A percentile compares a stretch with the other conserved stretches of the same genome.
Evolutionary conservation across 2,329 filamentous ascomycete genomes (phyloP).

Genomic region (Colletotrichum lindemuthianum): DNA sequence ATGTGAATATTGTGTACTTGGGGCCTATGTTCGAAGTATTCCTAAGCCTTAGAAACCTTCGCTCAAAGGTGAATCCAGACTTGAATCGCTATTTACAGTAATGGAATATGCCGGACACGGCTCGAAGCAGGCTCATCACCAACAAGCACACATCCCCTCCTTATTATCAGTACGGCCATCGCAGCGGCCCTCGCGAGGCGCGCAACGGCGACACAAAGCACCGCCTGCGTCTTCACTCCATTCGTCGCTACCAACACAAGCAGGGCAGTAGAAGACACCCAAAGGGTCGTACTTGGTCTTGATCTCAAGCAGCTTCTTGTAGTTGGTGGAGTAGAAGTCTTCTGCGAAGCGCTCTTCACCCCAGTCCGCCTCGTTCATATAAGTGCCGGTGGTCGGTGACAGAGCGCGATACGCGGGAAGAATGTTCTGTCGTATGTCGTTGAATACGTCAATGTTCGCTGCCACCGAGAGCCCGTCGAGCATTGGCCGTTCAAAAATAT

Average conservation of each 20-base stretch:
- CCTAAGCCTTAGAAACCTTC: too few relatives aligned
- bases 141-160: slow-evolving; percentile 17
- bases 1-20: too few relatives aligned
- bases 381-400: slow-evolving; percentile 46
- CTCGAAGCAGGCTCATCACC: not conserved
- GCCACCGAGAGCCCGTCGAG: slow-evolving; percentile 8
- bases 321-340: slow-evolving; percentile 46
- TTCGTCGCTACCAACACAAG: slow-evolving; percentile 59
- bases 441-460: not conserved
- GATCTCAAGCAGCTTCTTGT: slow-evolving; percentile 50
- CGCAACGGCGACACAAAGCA: slow-evolving; percentile 9
- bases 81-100: too few relatives aligned
- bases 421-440: slow-evolving; percentile 14
- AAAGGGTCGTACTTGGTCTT: slow-evolving; percentile 62
- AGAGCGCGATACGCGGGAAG: slow-evolving; percentile 9
- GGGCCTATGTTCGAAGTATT: too few relatives aligned
- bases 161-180: slow-evolving; percentile 7
- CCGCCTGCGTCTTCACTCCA: slow-evolving; percentile 45
- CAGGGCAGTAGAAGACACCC: slow-evolving; percentile 54
- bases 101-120: too few relatives aligned
- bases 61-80: too few relatives aligned
- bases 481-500: slow-evolving; percentile 58
- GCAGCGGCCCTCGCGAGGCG: slow-evolving; percentile 9
- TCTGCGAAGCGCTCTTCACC: slow-evolving; percentile 44
- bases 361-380: slow-evolving; percentile 61